Base-by-base conservation (phyloP, 1,139 yeast species). In the Lodderomyces parapsilosis region DNA sequence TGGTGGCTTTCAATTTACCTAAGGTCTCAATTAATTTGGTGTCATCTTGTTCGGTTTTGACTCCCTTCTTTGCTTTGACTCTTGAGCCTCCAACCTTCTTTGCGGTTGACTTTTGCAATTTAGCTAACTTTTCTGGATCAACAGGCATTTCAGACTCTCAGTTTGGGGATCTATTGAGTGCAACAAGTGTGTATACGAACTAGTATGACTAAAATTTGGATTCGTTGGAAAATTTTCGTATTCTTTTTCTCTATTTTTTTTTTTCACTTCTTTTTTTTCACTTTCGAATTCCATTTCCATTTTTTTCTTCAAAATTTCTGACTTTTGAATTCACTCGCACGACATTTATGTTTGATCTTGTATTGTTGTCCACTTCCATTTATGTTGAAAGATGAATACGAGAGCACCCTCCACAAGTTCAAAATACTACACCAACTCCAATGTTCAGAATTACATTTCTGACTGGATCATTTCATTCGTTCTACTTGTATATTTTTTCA, bases 31-130 rank as follows among this genome's bases (percentile, higher is more conserved):
- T 93, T 71, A 93, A 80, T 74, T 90, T 89, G 72, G 91, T 78
- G 76, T 90, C 94, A 59, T 87, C 95, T 59, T 82, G 89, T 65
- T 85, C 93, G 53, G 76, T 64, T 63, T 79, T 75, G 68, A 65
- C 76, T 52, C 57, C 66, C 77, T 82, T 83, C 74, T 80, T 86
- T 68, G 84, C 81, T 75, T 80, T 86, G 65, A 83, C 85, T 83
- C 96, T 88, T 73, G 82, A 81, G 73, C 96, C 96, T 71, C 91
- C 94, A 59, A 86, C 86, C 70, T 83, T 86, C 79, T 81, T 83
- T 68, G 74, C 68, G 53, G 83, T 70, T 52, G 80, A 72, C 67
- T 85, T 83, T 73, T 85, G 90, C 68, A 86, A 78, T 72, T 84
- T 85, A 60, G 91, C 93, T 76, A 86, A 77, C 72, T 86, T 86